These are phyloP conservation scores for Colletotrichum kahawae DNA, from an alignment of 2,329 filamentous ascomycete species.

Conservation along the genomic window DNA sequence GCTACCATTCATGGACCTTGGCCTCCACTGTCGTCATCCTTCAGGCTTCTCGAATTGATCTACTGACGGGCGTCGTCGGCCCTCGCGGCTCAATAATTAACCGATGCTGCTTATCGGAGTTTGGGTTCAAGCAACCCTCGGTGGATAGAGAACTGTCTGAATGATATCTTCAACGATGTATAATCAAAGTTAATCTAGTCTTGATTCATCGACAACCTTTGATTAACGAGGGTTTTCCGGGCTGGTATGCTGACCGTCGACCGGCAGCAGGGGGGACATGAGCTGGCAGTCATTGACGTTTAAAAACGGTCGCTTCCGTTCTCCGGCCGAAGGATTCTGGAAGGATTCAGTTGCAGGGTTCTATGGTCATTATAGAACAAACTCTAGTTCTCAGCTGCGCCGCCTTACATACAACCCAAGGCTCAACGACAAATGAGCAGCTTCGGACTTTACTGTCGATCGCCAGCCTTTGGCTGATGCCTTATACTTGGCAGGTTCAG, in stretches of 20 bases:
- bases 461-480: not conserved
- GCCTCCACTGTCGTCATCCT: not conserved
- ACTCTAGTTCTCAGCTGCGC: not conserved
- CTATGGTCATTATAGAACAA: not conserved
- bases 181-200: not conserved
- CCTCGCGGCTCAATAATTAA: fast-evolving
- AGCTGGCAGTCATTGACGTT: not conserved
- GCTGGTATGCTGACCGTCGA: not conserved
- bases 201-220: not conserved
- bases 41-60: not conserved
- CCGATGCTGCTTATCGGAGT: not conserved
- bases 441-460: not conserved
- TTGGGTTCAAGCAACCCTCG: not conserved
- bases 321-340: not conserved
- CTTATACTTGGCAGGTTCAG: not conserved
- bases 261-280: not conserved
- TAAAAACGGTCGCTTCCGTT: not conserved
- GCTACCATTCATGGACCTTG: not conserved
- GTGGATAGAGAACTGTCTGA: not conserved
- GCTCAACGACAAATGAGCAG: not conserved
- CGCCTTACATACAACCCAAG: not conserved
- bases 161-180: not conserved
- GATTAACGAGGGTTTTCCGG: not conserved
- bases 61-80: not conserved
- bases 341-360: not conserved